These are phyloP conservation scores for Rhizopus arrhizus DNA, from an alignment of 371 early-diverging fungal genomes.

Conservation along the genomic window DNA sequence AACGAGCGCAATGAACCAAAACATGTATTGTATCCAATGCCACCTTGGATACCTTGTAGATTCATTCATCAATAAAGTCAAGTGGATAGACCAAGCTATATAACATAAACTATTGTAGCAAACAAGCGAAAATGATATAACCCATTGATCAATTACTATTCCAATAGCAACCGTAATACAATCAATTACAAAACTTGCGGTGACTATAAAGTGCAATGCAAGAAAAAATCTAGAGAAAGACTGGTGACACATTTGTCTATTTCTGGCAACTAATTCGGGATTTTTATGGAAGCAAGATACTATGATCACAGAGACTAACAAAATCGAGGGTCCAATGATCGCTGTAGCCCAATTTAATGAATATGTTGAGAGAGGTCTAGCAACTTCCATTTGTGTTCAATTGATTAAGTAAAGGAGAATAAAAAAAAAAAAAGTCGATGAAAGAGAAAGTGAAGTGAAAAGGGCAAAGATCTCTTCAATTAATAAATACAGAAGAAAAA, in stretches of 20 bases:
- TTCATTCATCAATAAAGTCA: background rate
- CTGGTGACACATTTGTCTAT: background rate
- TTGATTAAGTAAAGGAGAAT: no score
- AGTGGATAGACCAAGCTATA: background rate
- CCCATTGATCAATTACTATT: constrained; percentile 97
- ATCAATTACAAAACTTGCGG: background rate
- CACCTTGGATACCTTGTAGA: constrained; percentile 15
- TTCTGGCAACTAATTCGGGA: background rate
- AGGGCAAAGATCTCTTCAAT: no score
- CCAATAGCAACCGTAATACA: constrained; percentile 73
- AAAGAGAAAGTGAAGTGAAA: no score
- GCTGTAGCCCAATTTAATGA: no score
- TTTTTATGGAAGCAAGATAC: background rate
- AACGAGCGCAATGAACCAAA: constrained; percentile 31
- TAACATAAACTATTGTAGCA: background rate
- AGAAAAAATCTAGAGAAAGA: constrained; percentile 4
- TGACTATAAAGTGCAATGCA: background rate
- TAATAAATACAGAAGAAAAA: no score
- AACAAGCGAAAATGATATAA: constrained; percentile 34
- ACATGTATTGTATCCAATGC: constrained; percentile 45
- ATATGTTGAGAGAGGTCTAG: no score
- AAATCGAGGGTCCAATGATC: no score
- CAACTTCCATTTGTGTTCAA: no score
- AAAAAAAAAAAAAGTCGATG: no score
- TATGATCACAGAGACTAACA: no score